Percentiles rank a stretch among this genome's conserved stretches.
Evolutionary conservation across 306 rosid genomes (phyloP).

Genomic region (Medicago truncatula): DNA sequence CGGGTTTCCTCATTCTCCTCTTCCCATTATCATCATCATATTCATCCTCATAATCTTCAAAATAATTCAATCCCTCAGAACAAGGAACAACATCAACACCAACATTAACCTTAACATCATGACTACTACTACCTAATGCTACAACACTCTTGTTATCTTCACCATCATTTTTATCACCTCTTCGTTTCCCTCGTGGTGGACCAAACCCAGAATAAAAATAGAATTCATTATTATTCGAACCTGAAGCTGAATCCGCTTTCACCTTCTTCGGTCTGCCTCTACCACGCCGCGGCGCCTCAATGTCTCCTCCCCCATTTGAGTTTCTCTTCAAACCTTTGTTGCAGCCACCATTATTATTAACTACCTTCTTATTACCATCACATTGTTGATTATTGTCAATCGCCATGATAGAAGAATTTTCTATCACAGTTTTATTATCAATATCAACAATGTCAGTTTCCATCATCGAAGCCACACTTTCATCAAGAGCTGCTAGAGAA

Average conservation of each 20-base stretch:
- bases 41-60: constrained; percentile 43
- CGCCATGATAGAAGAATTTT: neutral
- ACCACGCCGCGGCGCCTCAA: constrained; percentile 19
- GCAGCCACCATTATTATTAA: too few relatives aligned
- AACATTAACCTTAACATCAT: neutral
- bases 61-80: constrained; percentile 50
- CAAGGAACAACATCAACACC: constrained; percentile 19
- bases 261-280: constrained; percentile 42
- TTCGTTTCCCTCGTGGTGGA: constrained; percentile 64
- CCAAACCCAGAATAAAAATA: constrained; percentile 91
- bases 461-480: constrained; percentile 61
- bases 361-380: neutral
- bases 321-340: neutral
- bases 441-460: neutral
- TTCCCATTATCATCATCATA: constrained; percentile 49
- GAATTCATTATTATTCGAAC: constrained; percentile 49
- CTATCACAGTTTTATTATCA: constrained; percentile 5
- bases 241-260: neutral
- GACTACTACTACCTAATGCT: too few relatives aligned
- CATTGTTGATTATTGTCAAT: neutral
- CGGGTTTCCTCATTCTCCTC: constrained; percentile 78
- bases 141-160: too few relatives aligned
- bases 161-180: constrained; percentile 15
- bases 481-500: constrained; percentile 60
- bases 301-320: neutral